Base-by-base conservation (phyloP, 768 basidiomycete genomes). In the Sporobolomyces roseus region DNA sequence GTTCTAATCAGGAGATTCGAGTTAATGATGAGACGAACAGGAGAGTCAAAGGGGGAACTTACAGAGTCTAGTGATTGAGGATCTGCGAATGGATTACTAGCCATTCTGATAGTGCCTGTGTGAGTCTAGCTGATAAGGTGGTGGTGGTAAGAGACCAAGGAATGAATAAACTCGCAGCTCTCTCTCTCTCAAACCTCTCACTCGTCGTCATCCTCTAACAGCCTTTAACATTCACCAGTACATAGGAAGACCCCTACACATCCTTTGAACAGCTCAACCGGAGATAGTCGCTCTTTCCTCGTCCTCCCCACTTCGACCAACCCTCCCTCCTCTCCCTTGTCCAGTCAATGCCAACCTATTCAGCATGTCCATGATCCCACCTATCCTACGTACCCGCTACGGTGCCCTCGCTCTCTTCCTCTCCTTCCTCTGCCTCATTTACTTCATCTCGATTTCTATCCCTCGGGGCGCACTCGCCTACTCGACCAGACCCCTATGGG, bases 401-500 rank as follows among this genome's bases (percentile, higher is more conserved):
- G 25, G 9, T 16, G 10, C 25, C 32, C 16, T 45, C 9, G 49
- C 17, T 9, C 21, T 53, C 41, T 21, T 53, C 49, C 2, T 49
- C 32, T 16, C 23, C 27, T 2, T 48, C 49, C 27, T 27, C 32
- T 12, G 27, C 2, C 17, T 58, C 25, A 23, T 49, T 43, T n/a
- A n/a, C 30, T 8, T 61, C 56, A 12, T 61, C 45, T 53, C 53
- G 13, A 16, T 35, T 3, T 1, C 19, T 7, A 58, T 69, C 33
- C 68, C 68, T 3, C 35, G 68, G 1, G 68, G 68, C 4, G 52
- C 36, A 8, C 23, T 69, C 23, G 68, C 68, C 35, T 69, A 69
- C 52, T 54, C 68, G n/a, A 59, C 59, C 29, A 17, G 68, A 48
- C 68, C 68, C 3, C 35, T 69, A 35, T 87, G 86, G 86, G 86